phyloP scores from a whole-genome alignment of 129 eudicot genomes.

The Smallanthus sonchifolius region DNA sequence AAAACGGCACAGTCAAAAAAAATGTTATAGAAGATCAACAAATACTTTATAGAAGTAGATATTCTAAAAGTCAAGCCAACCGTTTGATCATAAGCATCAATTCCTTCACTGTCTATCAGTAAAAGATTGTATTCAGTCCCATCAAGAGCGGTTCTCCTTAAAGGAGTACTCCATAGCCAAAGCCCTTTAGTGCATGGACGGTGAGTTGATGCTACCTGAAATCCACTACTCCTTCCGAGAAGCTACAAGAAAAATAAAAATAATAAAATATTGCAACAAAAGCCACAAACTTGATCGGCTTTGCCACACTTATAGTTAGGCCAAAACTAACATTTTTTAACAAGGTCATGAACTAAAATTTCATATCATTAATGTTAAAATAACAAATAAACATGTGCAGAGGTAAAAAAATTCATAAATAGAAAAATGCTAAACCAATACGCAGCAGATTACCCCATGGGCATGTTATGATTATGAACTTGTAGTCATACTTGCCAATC shows the following conservation, averaged over 20 bases:
- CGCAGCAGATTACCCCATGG: not conserved
- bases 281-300: constrained; percentile 1
- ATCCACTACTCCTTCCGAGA: constrained; percentile 97
- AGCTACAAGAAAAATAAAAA: constrained; percentile 45
- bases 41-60: not conserved
- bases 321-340: not conserved
- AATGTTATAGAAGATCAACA: constrained; percentile 5
- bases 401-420: not conserved
- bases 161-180: constrained; percentile 98
- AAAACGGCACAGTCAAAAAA: not conserved
- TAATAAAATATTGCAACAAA: not conserved
- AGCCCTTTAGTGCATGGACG: constrained; percentile 99
- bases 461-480: not conserved
- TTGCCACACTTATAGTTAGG: constrained; percentile 8
- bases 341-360: not conserved
- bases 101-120: constrained; percentile 94
- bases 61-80: constrained; percentile 34
- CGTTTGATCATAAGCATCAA: constrained; percentile 99
- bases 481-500: not conserved
- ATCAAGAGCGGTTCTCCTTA: constrained; percentile 93
- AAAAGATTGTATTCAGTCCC: constrained; percentile 94
- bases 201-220: constrained; percentile 96
- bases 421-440: not conserved
- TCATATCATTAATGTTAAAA: not conserved
- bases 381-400: not conserved